Evolutionary conservation across 345 rosid genomes (phyloP).

Genomic region (Microthlaspi erraticum): DNA sequence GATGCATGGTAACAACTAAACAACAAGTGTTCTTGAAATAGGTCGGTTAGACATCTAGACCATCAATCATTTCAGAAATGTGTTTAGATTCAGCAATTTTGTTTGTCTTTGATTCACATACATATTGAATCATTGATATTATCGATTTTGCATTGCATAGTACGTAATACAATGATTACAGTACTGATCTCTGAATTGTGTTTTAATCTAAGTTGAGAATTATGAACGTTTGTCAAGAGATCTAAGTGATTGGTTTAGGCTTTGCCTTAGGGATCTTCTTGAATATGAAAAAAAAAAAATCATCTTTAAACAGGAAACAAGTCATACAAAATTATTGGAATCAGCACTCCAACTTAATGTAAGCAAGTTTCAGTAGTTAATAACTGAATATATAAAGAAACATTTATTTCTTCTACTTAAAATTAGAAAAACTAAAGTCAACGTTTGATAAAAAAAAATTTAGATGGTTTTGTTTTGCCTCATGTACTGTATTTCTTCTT

Average conservation of each 20-base stretch:
- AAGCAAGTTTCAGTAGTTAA: no score
- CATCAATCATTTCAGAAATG: neutral
- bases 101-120: neutral
- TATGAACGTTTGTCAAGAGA: neutral
- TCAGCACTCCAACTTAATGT: neutral
- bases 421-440: neutral
- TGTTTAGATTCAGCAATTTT: neutral
- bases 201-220: no score
- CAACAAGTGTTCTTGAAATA: neutral
- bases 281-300: no score
- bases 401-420: neutral
- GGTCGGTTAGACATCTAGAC: neutral
- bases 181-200: neutral
- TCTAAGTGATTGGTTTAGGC: neutral
- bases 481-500: neutral
- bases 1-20: neutral
- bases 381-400: no score
- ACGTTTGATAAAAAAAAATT: neutral
- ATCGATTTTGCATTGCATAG: no score
- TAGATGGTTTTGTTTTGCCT: neutral
- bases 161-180: no score
- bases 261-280: neutral
- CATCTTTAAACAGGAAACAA: neutral
- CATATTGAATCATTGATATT: neutral
- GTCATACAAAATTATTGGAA: neutral